Base-by-base conservation (phyloP, 257 asterid species). In the Orobanche coerulescens region DNA sequence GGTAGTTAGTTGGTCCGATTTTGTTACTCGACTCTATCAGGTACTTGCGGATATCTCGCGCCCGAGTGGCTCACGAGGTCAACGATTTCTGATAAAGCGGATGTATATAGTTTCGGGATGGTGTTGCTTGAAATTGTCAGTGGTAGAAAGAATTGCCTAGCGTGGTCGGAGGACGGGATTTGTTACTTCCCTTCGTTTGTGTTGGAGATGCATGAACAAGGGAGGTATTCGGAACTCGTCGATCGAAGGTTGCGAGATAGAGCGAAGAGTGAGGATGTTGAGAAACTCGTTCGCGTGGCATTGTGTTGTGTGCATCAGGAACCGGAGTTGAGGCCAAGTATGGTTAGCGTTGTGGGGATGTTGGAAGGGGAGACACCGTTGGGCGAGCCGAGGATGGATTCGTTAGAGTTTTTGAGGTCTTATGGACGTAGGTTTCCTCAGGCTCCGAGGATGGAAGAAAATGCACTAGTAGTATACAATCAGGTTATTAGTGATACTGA, bases 41-140 rank as follows among this genome's bases (percentile, higher is more conserved):
- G 43, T 19, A 88, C 95, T 0, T 82, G 95, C 0, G 95, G 96
- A 0, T 85, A 88, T 22, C 88, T 85, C 5, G 96, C 95, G 5
- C 96, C 96, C 0, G 93, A 88, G 62, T 83, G 95, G 95, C 90
- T 83, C 19, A 85, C 95, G 2, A 81, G 81, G 68, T 88, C 95
- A 0, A 82, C 90, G 1, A 67, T 88, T 25, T 81, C 95, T 0
- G 88, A 88, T 15, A 88, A 85, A 59, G 81, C 95, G 2, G 96
- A 88, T 15, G 90, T 88, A 5, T 88, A 88, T 52, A 81, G 90
- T 51, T 88, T 74, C 7, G 96, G 94, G 4, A 87, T 84, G 94
- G 82, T 84, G 36, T 18, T 87, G 52, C 82, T 88, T 10, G 96
- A 88, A 72, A 58, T 85, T 7, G 85, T 88, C 22, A 83, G 94